Evolutionary conservation across 108 stramenopile genomes (phyloP).

Genomic region (Skeletonema potamos): DNA sequence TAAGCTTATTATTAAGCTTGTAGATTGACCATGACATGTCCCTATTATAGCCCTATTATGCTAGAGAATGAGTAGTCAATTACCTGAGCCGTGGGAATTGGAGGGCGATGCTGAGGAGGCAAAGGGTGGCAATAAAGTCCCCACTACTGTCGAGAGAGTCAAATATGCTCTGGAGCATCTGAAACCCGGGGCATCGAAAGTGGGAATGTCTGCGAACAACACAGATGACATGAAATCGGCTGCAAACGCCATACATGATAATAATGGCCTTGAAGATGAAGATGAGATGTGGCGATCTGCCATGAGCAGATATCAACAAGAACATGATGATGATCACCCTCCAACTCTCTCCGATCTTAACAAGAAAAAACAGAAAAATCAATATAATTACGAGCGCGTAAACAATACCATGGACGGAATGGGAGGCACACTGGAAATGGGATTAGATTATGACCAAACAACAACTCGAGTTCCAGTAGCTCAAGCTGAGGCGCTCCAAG

Average conservation of each 20-base stretch:
- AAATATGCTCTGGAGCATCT: constrained; percentile 5
- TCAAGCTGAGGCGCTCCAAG: background rate
- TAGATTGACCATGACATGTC: background rate
- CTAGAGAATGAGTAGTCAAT: background rate
- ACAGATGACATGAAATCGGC: background rate
- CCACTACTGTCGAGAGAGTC: background rate
- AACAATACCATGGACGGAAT: background rate
- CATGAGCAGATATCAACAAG: constrained; percentile 2
- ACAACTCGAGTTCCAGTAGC: background rate
- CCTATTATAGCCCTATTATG: too few relatives aligned
- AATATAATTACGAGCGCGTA: background rate
- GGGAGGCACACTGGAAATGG: background rate
- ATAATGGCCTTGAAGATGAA: background rate
- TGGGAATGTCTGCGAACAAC: background rate
- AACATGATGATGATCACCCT: constrained; percentile 11
- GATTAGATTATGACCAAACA: constrained; percentile 1
- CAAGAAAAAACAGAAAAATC: background rate
- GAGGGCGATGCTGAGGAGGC: background rate
- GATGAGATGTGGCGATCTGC: constrained; percentile 3
- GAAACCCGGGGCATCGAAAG: background rate
- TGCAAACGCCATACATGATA: background rate
- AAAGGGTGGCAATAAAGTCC: background rate
- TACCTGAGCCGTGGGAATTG: background rate
- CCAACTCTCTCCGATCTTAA: background rate
- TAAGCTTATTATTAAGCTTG: too few relatives aligned